Evolutionary conservation across 345 rosid genomes (phyloP), one percentile per base, ranked within the genome.

Genomic region (Brassica cretica): DNA sequence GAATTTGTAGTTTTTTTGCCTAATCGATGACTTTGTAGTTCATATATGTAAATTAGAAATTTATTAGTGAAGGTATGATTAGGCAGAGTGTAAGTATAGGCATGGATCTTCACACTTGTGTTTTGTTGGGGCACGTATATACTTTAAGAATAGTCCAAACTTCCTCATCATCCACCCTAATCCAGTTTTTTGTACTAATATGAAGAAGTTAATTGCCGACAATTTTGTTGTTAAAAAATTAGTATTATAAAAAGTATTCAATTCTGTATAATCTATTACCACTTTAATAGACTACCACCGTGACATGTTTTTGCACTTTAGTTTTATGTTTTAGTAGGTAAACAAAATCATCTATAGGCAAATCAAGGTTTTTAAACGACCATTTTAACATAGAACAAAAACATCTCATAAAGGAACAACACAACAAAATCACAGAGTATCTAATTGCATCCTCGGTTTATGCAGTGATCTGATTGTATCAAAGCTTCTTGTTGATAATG

Each of bases 61-160:
- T 46, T 46, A 46, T 12, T 14, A 4, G 16, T 46, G 16, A 46
- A 14, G 55, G 16, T 46, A 46, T 46, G 7, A 46, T 46, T 14
- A 14, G 55, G 51, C 14, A 44, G 4, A 46, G 55, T 46, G 55
- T 51, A 51, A 51, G 56, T 5, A 51, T 49, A n/a, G 7, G 18
- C 56, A 49, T 49, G 56, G 19, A 49, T 49, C 6, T 51, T 51
- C 56, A 51, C 56, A 51, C 55, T 49, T 51, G 56, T 49, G 56
- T 51, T n/a, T n/a, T n/a, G 19, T 51, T 51, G 56, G 56, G 7
- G 56, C 19, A n/a, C 0, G 56, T 7, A 51, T 7, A 51, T 10
- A 35, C 19, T 51, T 14, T 51, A 78, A 78, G n/a, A 66, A 58
- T 72, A 59, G 67, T 78, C 19, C 41, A 67, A 60, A 77, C 61